phyloP scores from a whole-genome alignment of 2,329 filamentous ascomycete species.

The Claviceps purpurea region DNA sequence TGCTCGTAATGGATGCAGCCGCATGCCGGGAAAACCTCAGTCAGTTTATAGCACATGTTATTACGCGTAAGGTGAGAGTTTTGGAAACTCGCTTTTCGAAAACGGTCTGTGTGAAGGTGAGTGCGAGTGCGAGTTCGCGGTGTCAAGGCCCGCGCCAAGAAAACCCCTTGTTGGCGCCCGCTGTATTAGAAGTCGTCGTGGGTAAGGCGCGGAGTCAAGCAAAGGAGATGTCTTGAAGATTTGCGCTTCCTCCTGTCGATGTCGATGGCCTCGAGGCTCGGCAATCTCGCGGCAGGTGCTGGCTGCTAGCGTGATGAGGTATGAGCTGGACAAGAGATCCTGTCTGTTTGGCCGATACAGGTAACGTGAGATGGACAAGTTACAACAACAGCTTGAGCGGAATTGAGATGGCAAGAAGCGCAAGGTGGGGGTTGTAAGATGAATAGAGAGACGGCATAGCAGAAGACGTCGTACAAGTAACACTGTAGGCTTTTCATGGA shows the following conservation, averaged over 20 bases:
- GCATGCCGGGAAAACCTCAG: constrained; percentile 79
- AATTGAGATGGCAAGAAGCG: constrained; percentile 2
- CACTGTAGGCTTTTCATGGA: constrained; percentile 7
- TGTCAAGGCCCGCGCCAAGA: background rate
- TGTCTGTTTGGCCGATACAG: background rate
- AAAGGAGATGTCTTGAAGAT: background rate
- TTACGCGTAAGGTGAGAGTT: constrained; percentile 10
- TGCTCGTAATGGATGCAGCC: constrained; percentile 81
- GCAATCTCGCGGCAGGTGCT: no score
- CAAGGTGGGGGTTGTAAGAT: background rate
- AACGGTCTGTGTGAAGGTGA: background rate
- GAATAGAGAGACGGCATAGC: constrained; percentile 3
- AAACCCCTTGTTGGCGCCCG: background rate
- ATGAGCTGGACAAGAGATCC: background rate
- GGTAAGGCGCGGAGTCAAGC: background rate
- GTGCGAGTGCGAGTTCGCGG: background rate
- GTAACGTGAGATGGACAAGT: background rate
- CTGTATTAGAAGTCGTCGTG: background rate
- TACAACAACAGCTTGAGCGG: background rate
- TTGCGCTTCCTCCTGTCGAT: background rate
- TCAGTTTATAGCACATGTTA: constrained; percentile 72
- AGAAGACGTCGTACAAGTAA: constrained; percentile 8
- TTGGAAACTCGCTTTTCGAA: background rate
- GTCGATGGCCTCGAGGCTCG: no score
- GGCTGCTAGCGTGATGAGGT: background rate